Evolutionary conservation across 83 land plant genomes (phyloP), one percentile per base, ranked within the genome.

Genomic region (Picea abies): DNA sequence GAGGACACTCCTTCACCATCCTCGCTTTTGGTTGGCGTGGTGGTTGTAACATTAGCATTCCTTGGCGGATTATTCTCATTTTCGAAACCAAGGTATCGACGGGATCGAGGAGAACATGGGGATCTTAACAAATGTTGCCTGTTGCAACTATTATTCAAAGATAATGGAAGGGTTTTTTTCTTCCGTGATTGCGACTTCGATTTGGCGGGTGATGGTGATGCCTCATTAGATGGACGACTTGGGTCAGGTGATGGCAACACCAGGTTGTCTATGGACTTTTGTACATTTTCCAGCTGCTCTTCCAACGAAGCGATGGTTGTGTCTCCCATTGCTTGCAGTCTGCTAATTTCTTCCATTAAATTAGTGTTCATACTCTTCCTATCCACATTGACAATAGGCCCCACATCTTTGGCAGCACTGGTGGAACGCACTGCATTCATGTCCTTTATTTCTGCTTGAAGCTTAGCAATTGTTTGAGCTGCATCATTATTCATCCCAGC

Each of bases 231-330:
- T 49, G 83, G 69, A 25, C 83, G 85, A 49, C 25, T 76, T 12
- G 82, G 83, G 47, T 35, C 83, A 62, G 95, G 95, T 63, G 94
- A 89, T 16, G 90, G 83, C 87, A 91, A 80, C 9, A 97, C 93
- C 85, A 97, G 83, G 64, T 91, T 97, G 82, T 95, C 99, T 41
- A 97, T 87, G 17, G 98, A 97, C 85, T 84, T 97, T 88, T 97
- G 98, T 26, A 97, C 99, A 89, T 92, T 91, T 56, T 95, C 96
- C 23, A 97, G 93, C 82, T 91, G 90, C 87, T 90, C 94, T 83
- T 97, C 99, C 68, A 97, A 88, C 73, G 91, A 88, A 5, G 96
- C 94, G 73, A 97, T 95, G 39, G 95, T 85, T 75, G 83, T 94
- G 60, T 79, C 82, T 4, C 95, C 99, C 71, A 93, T 89, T 22